phyloP scores from a whole-genome alignment of 2,329 filamentous ascomycete genomes.

The Clarireedia paspali region DNA sequence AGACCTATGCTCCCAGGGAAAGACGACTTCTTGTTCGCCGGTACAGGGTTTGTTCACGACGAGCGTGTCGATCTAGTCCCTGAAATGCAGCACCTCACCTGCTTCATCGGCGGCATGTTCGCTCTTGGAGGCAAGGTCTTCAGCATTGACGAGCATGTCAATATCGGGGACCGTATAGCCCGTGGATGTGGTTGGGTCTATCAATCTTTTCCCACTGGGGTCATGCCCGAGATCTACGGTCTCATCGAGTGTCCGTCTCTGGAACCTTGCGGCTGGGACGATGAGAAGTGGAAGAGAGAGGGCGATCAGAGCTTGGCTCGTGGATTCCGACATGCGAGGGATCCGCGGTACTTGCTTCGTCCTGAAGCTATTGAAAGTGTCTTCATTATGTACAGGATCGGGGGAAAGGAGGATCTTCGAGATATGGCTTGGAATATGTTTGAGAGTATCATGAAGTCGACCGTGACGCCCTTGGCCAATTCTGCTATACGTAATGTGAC shows the following conservation, averaged over 20 bases:
- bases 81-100: conserved; percentile 54
- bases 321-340: conserved; percentile 11
- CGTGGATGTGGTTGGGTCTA: conserved; percentile 57
- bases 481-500: conserved; percentile 35
- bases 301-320: conserved; percentile 1
- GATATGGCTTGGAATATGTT: conserved; percentile 41
- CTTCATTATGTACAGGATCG: conserved; percentile 44
- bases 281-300: conserved; percentile 43
- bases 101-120: conserved; percentile 63
- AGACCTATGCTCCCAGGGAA: conserved; percentile 36
- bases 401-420: conserved; percentile 24
- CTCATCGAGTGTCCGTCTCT: conserved; percentile 16
- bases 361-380: conserved; percentile 60
- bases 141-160: conserved; percentile 41
- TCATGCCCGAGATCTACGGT: conserved; percentile 51
- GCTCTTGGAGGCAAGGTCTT: conserved; percentile 57
- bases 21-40: conserved; percentile 39
- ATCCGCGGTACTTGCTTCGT: conserved; percentile 40
- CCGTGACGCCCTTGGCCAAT: conserved; percentile 34
- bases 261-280: conserved; percentile 15
- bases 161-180: conserved; percentile 46
- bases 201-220: conserved; percentile 44
- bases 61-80: conserved; percentile 2
- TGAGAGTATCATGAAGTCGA: conserved; percentile 34
- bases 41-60: conserved; percentile 30